Percentiles rank a stretch among this genome's conserved stretches.
Conservation (phyloP, 1,284 basidiomycete genomes). For the Cutaneotrichosporon dermatis region DNA sequence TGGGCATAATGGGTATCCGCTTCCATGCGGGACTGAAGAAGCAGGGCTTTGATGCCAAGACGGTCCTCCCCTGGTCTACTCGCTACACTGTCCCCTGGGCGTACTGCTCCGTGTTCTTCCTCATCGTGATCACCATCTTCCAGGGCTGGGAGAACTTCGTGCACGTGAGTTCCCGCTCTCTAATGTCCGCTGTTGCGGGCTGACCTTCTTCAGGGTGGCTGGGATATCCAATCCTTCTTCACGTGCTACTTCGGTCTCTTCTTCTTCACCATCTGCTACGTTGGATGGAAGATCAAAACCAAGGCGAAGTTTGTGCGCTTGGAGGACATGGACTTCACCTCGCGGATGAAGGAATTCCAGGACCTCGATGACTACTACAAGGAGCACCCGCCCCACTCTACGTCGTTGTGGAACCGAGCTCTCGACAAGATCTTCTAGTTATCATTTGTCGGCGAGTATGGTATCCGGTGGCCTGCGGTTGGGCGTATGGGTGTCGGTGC, state of each 20-base stretch:
- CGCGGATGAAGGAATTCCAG: not conserved
- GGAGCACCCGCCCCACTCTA: slow-evolving; percentile 1
- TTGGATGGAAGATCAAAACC: slow-evolving; percentile 12
- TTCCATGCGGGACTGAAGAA: slow-evolving; percentile 29
- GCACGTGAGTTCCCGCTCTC: slow-evolving; percentile 2
- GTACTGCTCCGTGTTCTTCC: slow-evolving; percentile 20
- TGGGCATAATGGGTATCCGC: slow-evolving; percentile 47
- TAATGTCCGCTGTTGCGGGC: slow-evolving; percentile 1
- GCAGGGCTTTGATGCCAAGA: slow-evolving; percentile 25
- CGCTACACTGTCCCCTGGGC: slow-evolving; percentile 16
- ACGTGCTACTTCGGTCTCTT: slow-evolving; percentile 19
- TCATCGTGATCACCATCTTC: slow-evolving; percentile 28
- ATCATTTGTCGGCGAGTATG: too few species aligned
- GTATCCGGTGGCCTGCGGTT: too few species aligned
- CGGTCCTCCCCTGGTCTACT: slow-evolving; percentile 13
- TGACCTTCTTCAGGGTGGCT: slow-evolving; percentile 15
- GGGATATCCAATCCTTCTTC: slow-evolving; percentile 19
- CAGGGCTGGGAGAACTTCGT: slow-evolving; percentile 21
- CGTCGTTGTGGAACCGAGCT: not conserved
- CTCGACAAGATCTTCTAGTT: slow-evolving; percentile 8
- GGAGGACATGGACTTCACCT: slow-evolving; percentile 6
- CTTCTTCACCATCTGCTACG: not conserved
- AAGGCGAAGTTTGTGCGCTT: slow-evolving; percentile 8
- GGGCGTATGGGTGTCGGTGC: too few species aligned
- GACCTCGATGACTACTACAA: slow-evolving; percentile 1